Evolutionary conservation across 225 moss, liverwort and hornwort genomes (phyloP), one percentile per base, ranked within the genome.

Genomic region (Anthoceros angustus): DNA sequence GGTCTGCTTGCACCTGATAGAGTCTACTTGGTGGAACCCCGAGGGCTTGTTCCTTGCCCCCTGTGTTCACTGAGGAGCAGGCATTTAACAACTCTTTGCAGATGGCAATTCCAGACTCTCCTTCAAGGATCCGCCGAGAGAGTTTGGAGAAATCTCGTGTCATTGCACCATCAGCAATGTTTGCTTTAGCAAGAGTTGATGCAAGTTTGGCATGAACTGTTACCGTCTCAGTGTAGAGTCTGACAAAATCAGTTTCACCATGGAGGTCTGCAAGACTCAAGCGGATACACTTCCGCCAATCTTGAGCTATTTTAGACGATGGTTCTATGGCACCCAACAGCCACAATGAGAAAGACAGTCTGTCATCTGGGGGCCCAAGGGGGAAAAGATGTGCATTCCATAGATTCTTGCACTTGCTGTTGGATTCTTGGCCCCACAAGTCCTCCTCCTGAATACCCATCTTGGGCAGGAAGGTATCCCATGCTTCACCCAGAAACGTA

Each of bases 341-440:
- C 88, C 88, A 88, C 77, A 76, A 72, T 10, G 83, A 76, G 63
- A 73, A 77, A 4, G 6, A 10, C 15, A 81, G 68, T 10, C 86
- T 74, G 26, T 62, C 7, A 66, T 69, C 76, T 64, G 45, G 61
- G 12, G 66, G 40, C 32, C 73, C 73, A 21, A 67, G 72, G 40
- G 88, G 88, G 39, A 83, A 88, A n/a, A 88, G 39, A 64, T 78
- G 74, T 18, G 88, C 88, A 67, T 75, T 73, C 88, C 88, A 88
- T 6, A 88, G 77, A 64, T 83, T 74, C 42, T 81, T 71, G 62
- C 70, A 68, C 50, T 41, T 61, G n/a, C 66, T 66, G 5, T 63
- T 12, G 69, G 62, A 68, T 50, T 46, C 63, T n/a, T 46, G 32
- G 32, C 32, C 63, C 88, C 88, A 88, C 20, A 88, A 74, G 42